A percentile compares a stretch with the other conserved stretches of the same genome.
Evolutionary conservation across 2,329 filamentous ascomycete genomes (phyloP).

Genomic region (Penicillium psychrosexuale): DNA sequence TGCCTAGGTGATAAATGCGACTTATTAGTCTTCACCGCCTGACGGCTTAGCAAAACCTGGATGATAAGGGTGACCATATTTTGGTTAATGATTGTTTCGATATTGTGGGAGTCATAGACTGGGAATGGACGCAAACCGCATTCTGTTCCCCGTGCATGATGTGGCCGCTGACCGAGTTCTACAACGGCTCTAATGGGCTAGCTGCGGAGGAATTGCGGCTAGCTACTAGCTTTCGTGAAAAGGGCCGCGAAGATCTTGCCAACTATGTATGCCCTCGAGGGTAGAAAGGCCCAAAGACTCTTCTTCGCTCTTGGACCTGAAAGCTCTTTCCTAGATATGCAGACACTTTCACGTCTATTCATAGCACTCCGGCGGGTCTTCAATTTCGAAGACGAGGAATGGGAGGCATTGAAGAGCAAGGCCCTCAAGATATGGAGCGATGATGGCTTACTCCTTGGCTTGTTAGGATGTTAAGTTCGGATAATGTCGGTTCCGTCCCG

Average conservation of each 20-base stretch:
- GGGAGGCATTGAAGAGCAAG: slow-evolving; percentile 1
- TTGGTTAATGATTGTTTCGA: slow-evolving; percentile 1
- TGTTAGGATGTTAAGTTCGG: not conserved
- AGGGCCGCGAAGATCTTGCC: slow-evolving; percentile 11
- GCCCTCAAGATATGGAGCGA: slow-evolving; percentile 1
- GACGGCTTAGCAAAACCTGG: not conserved
- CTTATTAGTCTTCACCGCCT: not conserved
- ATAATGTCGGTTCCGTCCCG: not conserved
- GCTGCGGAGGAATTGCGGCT: slow-evolving; percentile 1
- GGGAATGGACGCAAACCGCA: slow-evolving; percentile 2
- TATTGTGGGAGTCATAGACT: slow-evolving; percentile 1
- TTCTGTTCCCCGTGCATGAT: slow-evolving; percentile 3
- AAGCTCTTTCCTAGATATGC: slow-evolving; percentile 1
- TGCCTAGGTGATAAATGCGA: too few species aligned
- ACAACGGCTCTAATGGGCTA: slow-evolving; percentile 4
- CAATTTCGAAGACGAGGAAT: not conserved
- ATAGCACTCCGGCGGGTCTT: not conserved
- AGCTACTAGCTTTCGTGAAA: slow-evolving; percentile 1
- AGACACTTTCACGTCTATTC: not conserved
- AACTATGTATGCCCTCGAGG: slow-evolving; percentile 29
- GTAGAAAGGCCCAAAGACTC: slow-evolving; percentile 5
- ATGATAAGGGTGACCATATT: slow-evolving; percentile 7
- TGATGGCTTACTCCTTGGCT: not conserved
- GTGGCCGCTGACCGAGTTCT: slow-evolving; percentile 2
- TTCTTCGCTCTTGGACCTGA: slow-evolving; percentile 2